Evolutionary conservation across 2,329 filamentous ascomycete species (phyloP).

Genomic region (Kalaharituber pfeilii): DNA sequence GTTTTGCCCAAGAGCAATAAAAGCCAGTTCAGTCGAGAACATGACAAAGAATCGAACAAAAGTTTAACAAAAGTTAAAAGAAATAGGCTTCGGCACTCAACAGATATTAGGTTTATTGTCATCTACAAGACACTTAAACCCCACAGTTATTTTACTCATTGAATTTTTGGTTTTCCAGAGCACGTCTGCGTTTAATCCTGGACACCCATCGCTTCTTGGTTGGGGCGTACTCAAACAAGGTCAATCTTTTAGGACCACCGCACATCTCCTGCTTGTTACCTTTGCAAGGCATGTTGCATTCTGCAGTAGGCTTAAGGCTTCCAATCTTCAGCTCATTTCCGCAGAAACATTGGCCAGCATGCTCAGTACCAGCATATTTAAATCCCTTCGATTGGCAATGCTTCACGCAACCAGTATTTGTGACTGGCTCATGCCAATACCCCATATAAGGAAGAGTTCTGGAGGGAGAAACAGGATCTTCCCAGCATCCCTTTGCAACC

Average conservation of each 20-base stretch:
- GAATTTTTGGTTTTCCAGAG: too few relatives aligned
- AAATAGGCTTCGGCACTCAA: too few relatives aligned
- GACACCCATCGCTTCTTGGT: too few relatives aligned
- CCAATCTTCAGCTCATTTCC: conserved; percentile 28
- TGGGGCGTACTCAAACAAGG: conserved; percentile 20
- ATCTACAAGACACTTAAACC: too few relatives aligned
- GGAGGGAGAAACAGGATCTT: conserved; percentile 6
- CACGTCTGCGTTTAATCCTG: too few relatives aligned
- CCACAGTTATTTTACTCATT: too few relatives aligned
- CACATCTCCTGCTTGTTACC: conserved; percentile 24
- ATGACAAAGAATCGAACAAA: too few relatives aligned
- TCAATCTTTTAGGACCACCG: conserved; percentile 24
- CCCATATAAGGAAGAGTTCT: conserved; percentile 6
- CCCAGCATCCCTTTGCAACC: conserved; percentile 7
- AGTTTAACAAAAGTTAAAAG: too few relatives aligned
- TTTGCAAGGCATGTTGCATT: conserved; percentile 25
- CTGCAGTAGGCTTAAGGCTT: conserved; percentile 12
- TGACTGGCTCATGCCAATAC: conserved; percentile 9
- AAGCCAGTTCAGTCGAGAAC: too few relatives aligned
- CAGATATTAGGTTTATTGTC: too few relatives aligned
- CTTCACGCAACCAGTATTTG: conserved; percentile 28
- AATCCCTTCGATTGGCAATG: conserved; percentile 34
- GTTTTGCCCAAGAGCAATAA: too few relatives aligned
- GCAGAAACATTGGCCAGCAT: conserved; percentile 35
- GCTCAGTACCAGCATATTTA: conserved; percentile 34